These are phyloP conservation scores for Euphorbia peplus DNA, from an alignment of 345 rosid species.

Conservation along the genomic window DNA sequence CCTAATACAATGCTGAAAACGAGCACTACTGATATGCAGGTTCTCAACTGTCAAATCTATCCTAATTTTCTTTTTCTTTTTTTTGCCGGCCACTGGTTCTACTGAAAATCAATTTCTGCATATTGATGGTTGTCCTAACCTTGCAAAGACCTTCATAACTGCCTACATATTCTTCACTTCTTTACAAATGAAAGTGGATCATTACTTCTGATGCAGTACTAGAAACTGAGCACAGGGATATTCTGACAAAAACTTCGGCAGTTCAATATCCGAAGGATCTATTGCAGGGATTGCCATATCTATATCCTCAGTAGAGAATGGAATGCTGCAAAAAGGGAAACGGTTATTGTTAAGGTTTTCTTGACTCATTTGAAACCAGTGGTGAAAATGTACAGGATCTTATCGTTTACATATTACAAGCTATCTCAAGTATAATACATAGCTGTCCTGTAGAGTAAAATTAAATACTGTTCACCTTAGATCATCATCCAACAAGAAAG, in stretches of 20 bases:
- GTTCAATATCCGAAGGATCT: slow-evolving; percentile 64
- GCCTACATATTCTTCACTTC: slow-evolving; percentile 4
- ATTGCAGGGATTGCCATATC: slow-evolving; percentile 82
- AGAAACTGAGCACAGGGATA: slow-evolving; percentile 68
- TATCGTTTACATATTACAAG: not conserved
- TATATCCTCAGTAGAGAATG: slow-evolving; percentile 91
- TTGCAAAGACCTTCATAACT: not conserved
- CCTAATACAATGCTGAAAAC: not conserved
- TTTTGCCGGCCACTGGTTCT: not conserved
- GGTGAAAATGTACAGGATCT: not conserved
- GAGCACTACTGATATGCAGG: slow-evolving; percentile 12
- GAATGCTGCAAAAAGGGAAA: slow-evolving; percentile 58
- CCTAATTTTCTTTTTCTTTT: not conserved
- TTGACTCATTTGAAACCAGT: not conserved
- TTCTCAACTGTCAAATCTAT: not conserved
- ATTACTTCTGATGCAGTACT: slow-evolving; percentile 21
- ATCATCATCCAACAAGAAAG: slow-evolving; percentile 94
- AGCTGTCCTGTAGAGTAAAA: too few relatives aligned
- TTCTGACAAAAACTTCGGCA: slow-evolving; percentile 56
- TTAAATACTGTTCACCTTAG: slow-evolving; percentile 50
- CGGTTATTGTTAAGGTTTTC: not conserved
- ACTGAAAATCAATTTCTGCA: not conserved
- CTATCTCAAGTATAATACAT: not conserved
- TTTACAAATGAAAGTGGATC: not conserved
- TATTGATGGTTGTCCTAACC: not conserved